Evolutionary conservation across 257 asterid genomes (phyloP).

Genomic region (Haberlea rhodopensis): DNA sequence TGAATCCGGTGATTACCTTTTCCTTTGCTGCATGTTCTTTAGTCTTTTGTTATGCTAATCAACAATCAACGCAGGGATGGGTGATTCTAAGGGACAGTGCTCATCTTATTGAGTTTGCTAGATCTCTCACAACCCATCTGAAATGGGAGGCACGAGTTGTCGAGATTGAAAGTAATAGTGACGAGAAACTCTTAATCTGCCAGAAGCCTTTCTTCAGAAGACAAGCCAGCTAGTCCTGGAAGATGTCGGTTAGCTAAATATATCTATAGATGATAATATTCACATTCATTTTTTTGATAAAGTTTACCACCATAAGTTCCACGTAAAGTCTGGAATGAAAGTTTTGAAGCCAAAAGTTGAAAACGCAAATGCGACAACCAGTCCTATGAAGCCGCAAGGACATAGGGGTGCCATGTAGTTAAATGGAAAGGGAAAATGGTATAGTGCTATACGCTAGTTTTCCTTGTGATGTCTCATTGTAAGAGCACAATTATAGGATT

Average conservation of each 20-base stretch:
- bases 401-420: conserved; percentile 55
- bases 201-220: conserved; percentile 83
- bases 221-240: conserved; percentile 53
- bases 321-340: conserved; percentile 32
- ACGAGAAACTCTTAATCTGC: conserved; percentile 89
- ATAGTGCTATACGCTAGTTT: conserved; percentile 31
- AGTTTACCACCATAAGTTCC: conserved; percentile 35
- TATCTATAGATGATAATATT: conserved; percentile 37
- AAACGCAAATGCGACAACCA: conserved; percentile 18
- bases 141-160: conserved; percentile 98
- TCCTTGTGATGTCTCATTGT: conserved; percentile 37
- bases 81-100: conserved; percentile 66
- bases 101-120: conserved; percentile 69
- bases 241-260: conserved; percentile 20
- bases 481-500: conserved; percentile 34
- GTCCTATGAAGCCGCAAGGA: conserved; percentile 78
- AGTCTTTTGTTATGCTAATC: conserved; percentile 19
- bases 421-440: conserved; percentile 33
- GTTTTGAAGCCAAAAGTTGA: conserved; percentile 36
- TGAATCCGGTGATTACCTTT: not conserved
- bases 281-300: conserved; percentile 40
- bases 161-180: conserved; percentile 77
- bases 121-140: conserved; percentile 70
- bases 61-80: conserved; percentile 74
- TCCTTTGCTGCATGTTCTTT: not conserved